A percentile compares a stretch with the other conserved stretches of the same genome.
Conservation (phyloP, 495 filamentous ascomycete species). For the Cryomyces minteri region DNA sequence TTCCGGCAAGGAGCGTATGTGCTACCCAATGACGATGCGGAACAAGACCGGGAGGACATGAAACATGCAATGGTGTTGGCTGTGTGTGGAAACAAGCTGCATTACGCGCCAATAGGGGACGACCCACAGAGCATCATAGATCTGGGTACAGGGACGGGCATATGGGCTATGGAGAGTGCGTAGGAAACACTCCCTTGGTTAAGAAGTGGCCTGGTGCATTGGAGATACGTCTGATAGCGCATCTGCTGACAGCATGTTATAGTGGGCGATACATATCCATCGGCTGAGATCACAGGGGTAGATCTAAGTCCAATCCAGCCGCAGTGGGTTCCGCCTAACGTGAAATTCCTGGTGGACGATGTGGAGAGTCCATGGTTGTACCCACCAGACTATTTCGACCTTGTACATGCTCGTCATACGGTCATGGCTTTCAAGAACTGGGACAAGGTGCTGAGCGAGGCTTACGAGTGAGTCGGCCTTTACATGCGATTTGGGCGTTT, state of each 20-base stretch:
- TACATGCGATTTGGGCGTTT: too few species aligned
- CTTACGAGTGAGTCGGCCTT: not conserved
- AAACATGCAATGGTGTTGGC: conserved; percentile 4
- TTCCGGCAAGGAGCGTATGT: conserved; percentile 4
- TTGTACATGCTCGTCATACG: conserved; percentile 13
- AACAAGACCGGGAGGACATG: conserved; percentile 5
- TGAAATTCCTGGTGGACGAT: conserved; percentile 30
- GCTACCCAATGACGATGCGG: conserved; percentile 2
- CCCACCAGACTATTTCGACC: conserved; percentile 10
- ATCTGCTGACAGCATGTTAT: not conserved
- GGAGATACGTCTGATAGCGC: not conserved
- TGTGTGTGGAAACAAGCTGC: conserved; percentile 22
- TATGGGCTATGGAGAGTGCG: conserved; percentile 39
- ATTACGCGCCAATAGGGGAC: conserved; percentile 38
- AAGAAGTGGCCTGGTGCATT: not conserved
- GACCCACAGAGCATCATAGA: conserved; percentile 28
- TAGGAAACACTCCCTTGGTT: not conserved
- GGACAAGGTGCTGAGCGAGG: not conserved
- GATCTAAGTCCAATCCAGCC: conserved; percentile 28
- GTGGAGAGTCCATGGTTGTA: conserved; percentile 23
- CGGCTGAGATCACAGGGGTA: conserved; percentile 21
- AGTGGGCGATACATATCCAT: conserved; percentile 14
- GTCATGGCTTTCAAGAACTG: conserved; percentile 9
- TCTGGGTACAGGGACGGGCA: conserved; percentile 52
- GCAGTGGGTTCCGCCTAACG: conserved; percentile 22